These are phyloP conservation scores for Cryptococcus sp. DNA, from an alignment of 1,284 basidiomycete species.

Conservation along the genomic window DNA sequence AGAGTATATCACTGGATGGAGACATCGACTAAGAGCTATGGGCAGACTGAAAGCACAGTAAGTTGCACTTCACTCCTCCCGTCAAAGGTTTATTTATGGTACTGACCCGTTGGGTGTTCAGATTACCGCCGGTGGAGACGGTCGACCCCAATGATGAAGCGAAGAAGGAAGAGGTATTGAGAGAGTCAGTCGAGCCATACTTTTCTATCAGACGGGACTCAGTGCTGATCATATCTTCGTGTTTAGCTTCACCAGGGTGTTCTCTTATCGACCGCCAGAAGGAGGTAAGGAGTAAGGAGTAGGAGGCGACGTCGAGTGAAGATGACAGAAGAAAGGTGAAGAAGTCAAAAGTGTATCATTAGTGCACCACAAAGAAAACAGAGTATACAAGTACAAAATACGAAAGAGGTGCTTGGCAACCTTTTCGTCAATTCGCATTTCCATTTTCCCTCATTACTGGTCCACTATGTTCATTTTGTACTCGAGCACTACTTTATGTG, in stretches of 20 bases:
- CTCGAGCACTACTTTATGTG: no score
- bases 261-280: background rate
- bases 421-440: no score
- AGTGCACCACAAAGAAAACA: no score
- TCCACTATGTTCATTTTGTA: no score
- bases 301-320: no score
- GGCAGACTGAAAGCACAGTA: constrained; percentile 60
- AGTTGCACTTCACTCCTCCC: constrained; percentile 12
- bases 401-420: no score
- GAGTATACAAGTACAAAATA: no score
- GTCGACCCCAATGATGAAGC: constrained; percentile 25
- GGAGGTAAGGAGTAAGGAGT: background rate
- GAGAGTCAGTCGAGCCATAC: constrained; percentile 34
- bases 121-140: constrained; percentile 27
- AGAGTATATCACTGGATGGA: constrained; percentile 89
- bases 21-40: constrained; percentile 74
- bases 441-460: no score
- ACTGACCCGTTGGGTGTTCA: constrained; percentile 12
- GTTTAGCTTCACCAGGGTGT: background rate
- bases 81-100: background rate
- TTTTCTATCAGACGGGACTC: no score
- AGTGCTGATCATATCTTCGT: no score
- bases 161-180: constrained; percentile 34
- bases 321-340: background rate
- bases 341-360: background rate